Conservation (phyloP, 805 yeast species). For the Lachancea nothofagi region DNA sequence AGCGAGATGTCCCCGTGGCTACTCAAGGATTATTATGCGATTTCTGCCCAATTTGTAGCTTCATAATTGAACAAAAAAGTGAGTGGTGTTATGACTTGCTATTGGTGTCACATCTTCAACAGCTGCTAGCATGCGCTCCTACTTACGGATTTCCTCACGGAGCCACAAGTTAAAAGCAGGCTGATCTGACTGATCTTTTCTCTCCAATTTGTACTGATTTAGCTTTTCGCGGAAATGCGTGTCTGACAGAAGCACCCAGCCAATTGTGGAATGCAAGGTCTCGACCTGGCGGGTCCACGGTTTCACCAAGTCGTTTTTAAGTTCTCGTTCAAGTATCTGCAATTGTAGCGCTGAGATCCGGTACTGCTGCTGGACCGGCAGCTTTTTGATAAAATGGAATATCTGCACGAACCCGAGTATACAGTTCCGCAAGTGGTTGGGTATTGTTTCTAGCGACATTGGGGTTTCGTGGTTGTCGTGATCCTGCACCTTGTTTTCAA, state of each 20-base stretch:
- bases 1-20: no score
- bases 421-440: slow-evolving; percentile 21
- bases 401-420: slow-evolving; percentile 23
- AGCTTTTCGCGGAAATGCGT: slow-evolving; percentile 1
- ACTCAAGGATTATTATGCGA: not conserved
- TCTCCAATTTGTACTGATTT: not conserved
- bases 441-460: not conserved
- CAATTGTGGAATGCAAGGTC: slow-evolving; percentile 13
- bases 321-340: slow-evolving; percentile 17
- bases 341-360: slow-evolving; percentile 18
- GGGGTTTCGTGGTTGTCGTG: not conserved
- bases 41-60: not conserved
- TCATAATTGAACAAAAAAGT: not conserved
- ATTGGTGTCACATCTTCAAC: no score
- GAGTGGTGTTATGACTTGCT: no score
- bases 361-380: slow-evolving; percentile 18
- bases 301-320: slow-evolving; percentile 20
- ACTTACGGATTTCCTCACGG: not conserved
- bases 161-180: not conserved
- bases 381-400: slow-evolving; percentile 19
- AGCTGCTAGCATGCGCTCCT: not conserved
- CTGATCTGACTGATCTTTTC: not conserved
- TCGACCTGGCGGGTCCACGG: slow-evolving; percentile 25
- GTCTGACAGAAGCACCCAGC: slow-evolving; percentile 1
- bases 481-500: not conserved